These are phyloP conservation scores for Lactarius hengduanensis DNA, from an alignment of 768 basidiomycete species.

Conservation along the genomic window DNA sequence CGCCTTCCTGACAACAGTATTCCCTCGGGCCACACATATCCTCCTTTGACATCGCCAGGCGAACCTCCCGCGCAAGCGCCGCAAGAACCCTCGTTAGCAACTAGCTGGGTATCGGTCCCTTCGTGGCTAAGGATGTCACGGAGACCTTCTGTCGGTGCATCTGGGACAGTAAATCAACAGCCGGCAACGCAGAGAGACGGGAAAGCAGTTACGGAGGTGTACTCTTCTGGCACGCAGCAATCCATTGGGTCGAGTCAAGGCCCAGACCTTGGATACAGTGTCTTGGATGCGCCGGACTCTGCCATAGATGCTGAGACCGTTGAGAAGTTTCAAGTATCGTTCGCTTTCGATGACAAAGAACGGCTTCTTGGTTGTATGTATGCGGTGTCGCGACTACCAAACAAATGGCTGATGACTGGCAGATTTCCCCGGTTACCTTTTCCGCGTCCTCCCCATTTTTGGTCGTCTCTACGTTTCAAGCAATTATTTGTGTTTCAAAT, in stretches of 20 bases:
- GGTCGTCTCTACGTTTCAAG: slow-evolving; percentile 90
- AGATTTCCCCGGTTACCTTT: slow-evolving; percentile 93
- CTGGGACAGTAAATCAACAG: background rate
- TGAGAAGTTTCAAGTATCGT: slow-evolving; percentile 76
- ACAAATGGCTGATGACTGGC: slow-evolving; percentile 22
- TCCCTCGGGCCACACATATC: slow-evolving; percentile 26
- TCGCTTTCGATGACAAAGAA: slow-evolving; percentile 90
- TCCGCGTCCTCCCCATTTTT: slow-evolving; percentile 82
- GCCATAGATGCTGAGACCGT: slow-evolving; percentile 57
- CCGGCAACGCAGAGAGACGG: slow-evolving; percentile 10
- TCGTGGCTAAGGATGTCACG: slow-evolving; percentile 28
- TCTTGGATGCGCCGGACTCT: slow-evolving; percentile 72
- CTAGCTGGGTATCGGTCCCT: slow-evolving; percentile 29
- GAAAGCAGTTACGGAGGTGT: slow-evolving; percentile 26
- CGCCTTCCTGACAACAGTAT: slow-evolving; percentile 1
- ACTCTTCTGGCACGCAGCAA: slow-evolving; percentile 40
- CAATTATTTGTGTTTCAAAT: slow-evolving; percentile 93
- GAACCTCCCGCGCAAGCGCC: slow-evolving; percentile 3
- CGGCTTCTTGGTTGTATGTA: slow-evolving; percentile 81
- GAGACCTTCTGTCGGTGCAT: slow-evolving; percentile 5
- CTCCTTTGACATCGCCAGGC: slow-evolving; percentile 20
- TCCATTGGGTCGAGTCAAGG: slow-evolving; percentile 28
- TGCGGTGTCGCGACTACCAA: background rate
- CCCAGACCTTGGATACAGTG: slow-evolving; percentile 53
- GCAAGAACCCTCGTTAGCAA: slow-evolving; percentile 24